Evolutionary conservation across 139 green algal genomes (phyloP), one percentile per base, ranked within the genome.

Genomic region (Volvox reticuliferus): DNA sequence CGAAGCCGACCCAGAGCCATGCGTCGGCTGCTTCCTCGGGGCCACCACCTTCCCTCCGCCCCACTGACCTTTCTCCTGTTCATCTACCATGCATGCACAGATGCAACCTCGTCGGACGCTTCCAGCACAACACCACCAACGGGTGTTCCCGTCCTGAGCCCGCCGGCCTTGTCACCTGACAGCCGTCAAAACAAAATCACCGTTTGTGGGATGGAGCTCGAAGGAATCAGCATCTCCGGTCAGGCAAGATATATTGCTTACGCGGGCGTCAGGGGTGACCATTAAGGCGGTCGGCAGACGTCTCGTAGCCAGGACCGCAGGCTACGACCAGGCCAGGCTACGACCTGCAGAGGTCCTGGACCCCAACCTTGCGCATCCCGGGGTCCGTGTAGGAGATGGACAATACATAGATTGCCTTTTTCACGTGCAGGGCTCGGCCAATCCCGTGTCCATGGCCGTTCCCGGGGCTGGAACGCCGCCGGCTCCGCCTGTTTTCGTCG

Each of bases 181-280:
- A 91, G 76, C 63, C 87, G 87, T 22, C 71, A 86, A 26, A 63
- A 30, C 35, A 86, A 86, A 67, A 88, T 91, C 17, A 82, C 32
- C 0, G 55, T 94, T 1, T 89, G 89, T 50, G 93, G 93, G 18
- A 78, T 88, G 76, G 91, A 94, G 26, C 71, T 96, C 5, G 89
- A 95, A 75, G 94, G 94, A 6, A 89, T 96, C 33, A 95, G 92
- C 32, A 92, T 96, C 36, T 93, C 92, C 36, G 94, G 94, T 1
- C 94, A 95, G 93, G 94, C 37, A 33, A 84, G 78, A 21, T 55
- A 14, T 32, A 1, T 79, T 5, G 65, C 65, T 30, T 28, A 55
- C 5, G 9, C 9, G 44, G 44, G 44, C 44, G 44, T 55, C 44
- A 55, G 5, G 9, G 44, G 44, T 55, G 44, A 5, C 44, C 44